Evolutionary conservation across 352 stramenopile species (phyloP).

Genomic region (Halophytophthora batemanensis): DNA sequence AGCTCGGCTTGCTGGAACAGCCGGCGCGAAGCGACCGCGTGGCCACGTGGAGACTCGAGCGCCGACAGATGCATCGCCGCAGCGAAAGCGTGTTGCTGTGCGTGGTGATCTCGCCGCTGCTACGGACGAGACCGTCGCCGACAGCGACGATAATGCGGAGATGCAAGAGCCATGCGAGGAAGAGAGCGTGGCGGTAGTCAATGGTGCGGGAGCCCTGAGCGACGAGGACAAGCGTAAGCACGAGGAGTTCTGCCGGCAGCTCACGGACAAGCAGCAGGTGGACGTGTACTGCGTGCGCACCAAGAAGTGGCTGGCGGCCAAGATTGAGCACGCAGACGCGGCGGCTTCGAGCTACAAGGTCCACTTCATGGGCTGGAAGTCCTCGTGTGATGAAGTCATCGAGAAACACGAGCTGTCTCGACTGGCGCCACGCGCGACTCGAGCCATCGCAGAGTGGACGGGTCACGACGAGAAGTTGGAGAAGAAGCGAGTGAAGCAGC

Average conservation of each 20-base stretch:
- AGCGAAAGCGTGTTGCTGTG: conserved; percentile 22
- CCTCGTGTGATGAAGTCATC: conserved; percentile 52
- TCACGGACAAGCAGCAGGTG: conserved; percentile 40
- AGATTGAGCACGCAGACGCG: conserved; percentile 36
- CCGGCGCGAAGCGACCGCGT: too few relatives aligned
- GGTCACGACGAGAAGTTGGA: conserved; percentile 41
- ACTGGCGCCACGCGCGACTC: conserved; percentile 37
- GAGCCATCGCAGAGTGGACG: conserved; percentile 37
- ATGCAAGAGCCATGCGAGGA: conserved; percentile 23
- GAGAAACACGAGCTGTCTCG: conserved; percentile 20
- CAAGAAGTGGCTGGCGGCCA: conserved; percentile 58
- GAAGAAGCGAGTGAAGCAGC: conserved; percentile 28
- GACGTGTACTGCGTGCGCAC: conserved; percentile 56
- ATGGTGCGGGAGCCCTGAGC: conserved; percentile 7
- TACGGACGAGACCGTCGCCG: conserved; percentile 23
- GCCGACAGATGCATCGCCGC: neutral
- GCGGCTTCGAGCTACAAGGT: conserved; percentile 25
- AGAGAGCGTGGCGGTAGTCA: conserved; percentile 11
- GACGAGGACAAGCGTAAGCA: conserved; percentile 18
- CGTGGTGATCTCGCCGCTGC: conserved; percentile 7
- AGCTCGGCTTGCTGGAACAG: too few relatives aligned
- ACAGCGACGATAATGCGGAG: conserved; percentile 34
- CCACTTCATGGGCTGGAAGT: conserved; percentile 72
- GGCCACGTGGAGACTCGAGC: too few relatives aligned
- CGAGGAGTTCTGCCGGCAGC: conserved; percentile 27